phyloP scores from a whole-genome alignment of 1,284 basidiomycete species.

The Trichosporon ovoides region DNA sequence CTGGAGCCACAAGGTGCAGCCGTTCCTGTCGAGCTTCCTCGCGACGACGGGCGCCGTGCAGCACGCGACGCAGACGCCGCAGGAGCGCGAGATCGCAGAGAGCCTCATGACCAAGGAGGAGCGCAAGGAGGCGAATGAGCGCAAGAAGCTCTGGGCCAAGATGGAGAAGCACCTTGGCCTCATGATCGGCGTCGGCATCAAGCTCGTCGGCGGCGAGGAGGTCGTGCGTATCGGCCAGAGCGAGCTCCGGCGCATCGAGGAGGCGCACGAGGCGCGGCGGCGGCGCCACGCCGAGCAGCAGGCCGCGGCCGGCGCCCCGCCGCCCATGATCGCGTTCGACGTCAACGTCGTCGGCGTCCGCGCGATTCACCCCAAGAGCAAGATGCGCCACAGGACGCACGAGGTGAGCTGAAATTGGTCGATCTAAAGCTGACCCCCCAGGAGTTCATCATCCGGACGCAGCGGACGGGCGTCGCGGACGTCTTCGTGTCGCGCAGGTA shows the following conservation, averaged over 20 bases:
- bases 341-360: slow-evolving; percentile 85
- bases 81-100: slow-evolving; percentile 34
- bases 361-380: slow-evolving; percentile 70
- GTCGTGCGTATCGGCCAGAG: slow-evolving; percentile 77
- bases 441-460: slow-evolving; percentile 93
- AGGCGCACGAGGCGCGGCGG: slow-evolving; percentile 56
- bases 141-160: slow-evolving; percentile 62
- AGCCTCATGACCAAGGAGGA: slow-evolving; percentile 50
- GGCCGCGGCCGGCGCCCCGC: slow-evolving; percentile 28
- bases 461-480: slow-evolving; percentile 64
- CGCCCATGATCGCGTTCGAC: slow-evolving; percentile 55
- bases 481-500: slow-evolving; percentile 87
- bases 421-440: slow-evolving; percentile 46
- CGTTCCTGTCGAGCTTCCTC: slow-evolving; percentile 76
- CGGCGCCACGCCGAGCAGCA: slow-evolving; percentile 47
- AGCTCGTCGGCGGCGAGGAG: slow-evolving; percentile 74
- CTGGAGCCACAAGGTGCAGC: slow-evolving; percentile 87
- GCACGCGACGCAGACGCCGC: slow-evolving; percentile 39
- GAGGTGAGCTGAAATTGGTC: slow-evolving; percentile 56
- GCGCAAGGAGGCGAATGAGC: slow-evolving; percentile 56
- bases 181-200: slow-evolving; percentile 72
- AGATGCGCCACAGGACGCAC: slow-evolving; percentile 73
- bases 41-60: slow-evolving; percentile 54
- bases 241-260: slow-evolving; percentile 71
- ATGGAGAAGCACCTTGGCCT: slow-evolving; percentile 76